Percentiles rank a stretch among this genome's conserved stretches.
Evolutionary conservation across 2,329 filamentous ascomycete genomes (phyloP).

Genomic region (Penicillium concentricum): DNA sequence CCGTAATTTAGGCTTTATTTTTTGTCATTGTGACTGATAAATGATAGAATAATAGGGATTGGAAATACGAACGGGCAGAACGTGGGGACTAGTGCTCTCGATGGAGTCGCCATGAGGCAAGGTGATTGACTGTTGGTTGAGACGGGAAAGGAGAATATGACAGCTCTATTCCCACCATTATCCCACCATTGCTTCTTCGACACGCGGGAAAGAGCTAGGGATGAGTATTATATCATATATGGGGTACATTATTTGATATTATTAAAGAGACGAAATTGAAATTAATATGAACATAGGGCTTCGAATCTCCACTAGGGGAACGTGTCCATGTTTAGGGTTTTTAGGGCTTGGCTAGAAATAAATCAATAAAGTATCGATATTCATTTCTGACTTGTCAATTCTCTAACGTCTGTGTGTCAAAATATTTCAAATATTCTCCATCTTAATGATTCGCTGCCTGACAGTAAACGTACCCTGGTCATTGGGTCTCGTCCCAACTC

Average conservation of each 20-base stretch:
- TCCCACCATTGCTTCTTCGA: conserved; percentile 13
- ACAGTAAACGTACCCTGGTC: conserved; percentile 26
- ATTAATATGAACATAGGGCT: background rate
- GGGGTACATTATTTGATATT: background rate
- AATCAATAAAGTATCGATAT: conserved; percentile 4
- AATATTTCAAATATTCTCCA: conserved; percentile 22
- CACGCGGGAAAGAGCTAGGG: background rate
- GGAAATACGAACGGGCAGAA: conserved; percentile 9
- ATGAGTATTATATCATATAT: background rate
- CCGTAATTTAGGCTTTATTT: background rate
- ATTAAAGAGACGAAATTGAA: background rate
- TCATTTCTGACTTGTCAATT: conserved; percentile 16
- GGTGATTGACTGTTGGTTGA: conserved; percentile 5
- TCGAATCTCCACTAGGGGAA: conserved; percentile 11
- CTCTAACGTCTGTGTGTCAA: conserved; percentile 21
- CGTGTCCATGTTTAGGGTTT: conserved; percentile 13
- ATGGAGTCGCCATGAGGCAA: conserved; percentile 9
- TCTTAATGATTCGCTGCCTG: conserved; percentile 21
- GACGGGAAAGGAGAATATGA: conserved; percentile 27
- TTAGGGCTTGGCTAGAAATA: conserved; percentile 13
- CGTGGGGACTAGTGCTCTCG: conserved; percentile 14
- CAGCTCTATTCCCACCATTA: conserved; percentile 28
- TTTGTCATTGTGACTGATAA: background rate
- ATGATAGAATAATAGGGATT: background rate
- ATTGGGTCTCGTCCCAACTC: conserved; percentile 22